Evolutionary conservation across 768 basidiomycete genomes (phyloP).

Genomic region (Trametes sanguinea): DNA sequence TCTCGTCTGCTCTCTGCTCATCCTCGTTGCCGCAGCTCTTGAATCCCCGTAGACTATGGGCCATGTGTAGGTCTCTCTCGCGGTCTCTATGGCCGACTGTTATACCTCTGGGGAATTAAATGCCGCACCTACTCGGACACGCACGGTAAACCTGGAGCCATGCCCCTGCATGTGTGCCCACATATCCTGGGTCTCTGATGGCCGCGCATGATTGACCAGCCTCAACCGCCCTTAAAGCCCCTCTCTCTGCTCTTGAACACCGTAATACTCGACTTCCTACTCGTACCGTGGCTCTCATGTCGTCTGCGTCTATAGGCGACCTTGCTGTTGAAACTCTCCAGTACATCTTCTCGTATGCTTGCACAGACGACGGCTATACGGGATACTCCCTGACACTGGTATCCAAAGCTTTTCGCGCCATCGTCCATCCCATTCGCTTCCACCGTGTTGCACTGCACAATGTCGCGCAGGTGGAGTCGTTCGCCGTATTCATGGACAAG

Average conservation of each 20-base stretch:
- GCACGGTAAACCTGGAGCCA: no score
- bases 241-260: neutral
- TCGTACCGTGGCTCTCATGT: neutral
- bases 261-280: neutral
- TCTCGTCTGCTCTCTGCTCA: no score
- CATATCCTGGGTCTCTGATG: neutral
- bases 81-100: no score
- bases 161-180: no score
- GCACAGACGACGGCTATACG: constrained; percentile 32
- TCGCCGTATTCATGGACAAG: neutral
- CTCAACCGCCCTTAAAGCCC: neutral
- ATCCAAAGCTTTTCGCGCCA: constrained; percentile 29
- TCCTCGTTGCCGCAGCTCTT: no score
- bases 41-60: no score
- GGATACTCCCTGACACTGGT: constrained; percentile 33
- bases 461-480: constrained; percentile 17
- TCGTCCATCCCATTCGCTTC: constrained; percentile 25
- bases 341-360: constrained; percentile 30
- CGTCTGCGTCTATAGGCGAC: neutral
- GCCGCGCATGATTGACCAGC: no score
- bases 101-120: no score
- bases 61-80: no score
- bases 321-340: constrained; percentile 30
- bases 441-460: constrained; percentile 26
- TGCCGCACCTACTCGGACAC: no score